Percentiles rank a stretch among this genome's conserved stretches.
Evolutionary conservation across 2,329 filamentous ascomycete genomes (phyloP).

Genomic region (Acrocalymma vagum): DNA sequence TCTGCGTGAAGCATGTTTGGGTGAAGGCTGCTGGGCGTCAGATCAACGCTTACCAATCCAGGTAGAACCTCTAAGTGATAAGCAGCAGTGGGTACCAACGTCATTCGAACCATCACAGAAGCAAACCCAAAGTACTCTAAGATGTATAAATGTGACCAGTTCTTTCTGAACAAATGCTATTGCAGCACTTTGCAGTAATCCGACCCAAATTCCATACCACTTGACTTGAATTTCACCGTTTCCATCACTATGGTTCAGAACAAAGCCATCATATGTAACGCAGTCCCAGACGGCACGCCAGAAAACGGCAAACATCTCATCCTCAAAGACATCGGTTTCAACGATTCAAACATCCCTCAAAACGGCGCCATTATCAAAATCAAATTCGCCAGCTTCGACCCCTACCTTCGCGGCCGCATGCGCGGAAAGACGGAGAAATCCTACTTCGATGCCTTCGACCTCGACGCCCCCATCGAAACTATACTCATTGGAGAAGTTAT

Average conservation of each 20-base stretch:
- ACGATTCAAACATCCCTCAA: too few relatives aligned
- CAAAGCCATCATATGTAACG: constrained; percentile 79
- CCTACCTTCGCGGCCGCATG: constrained; percentile 82
- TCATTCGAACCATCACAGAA: too few relatives aligned
- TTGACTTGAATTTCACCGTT: constrained; percentile 10
- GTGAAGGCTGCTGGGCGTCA: too few relatives aligned
- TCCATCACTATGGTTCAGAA: constrained; percentile 64
- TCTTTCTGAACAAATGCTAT: too few relatives aligned
- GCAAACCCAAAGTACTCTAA: too few relatives aligned
- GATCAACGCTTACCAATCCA: too few relatives aligned
- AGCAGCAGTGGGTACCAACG: too few relatives aligned
- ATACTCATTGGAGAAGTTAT: constrained; percentile 70
- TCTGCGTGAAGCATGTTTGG: too few relatives aligned
- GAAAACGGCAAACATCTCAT: constrained; percentile 74
- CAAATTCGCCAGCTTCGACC: constrained; percentile 77
- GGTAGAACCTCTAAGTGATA: too few relatives aligned
- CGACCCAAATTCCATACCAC: constrained; percentile 1
- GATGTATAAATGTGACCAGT: too few relatives aligned
- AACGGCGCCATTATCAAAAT: too few relatives aligned
- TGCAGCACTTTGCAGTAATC: too few relatives aligned
- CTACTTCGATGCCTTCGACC: constrained; percentile 72
- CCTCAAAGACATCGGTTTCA: constrained; percentile 73
- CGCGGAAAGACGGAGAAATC: constrained; percentile 66
- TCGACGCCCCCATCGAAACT: constrained; percentile 69
- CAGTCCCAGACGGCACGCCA: constrained; percentile 71